Conservation (phyloP, 352 stramenopile genomes). For the Pythium aquatile region DNA sequence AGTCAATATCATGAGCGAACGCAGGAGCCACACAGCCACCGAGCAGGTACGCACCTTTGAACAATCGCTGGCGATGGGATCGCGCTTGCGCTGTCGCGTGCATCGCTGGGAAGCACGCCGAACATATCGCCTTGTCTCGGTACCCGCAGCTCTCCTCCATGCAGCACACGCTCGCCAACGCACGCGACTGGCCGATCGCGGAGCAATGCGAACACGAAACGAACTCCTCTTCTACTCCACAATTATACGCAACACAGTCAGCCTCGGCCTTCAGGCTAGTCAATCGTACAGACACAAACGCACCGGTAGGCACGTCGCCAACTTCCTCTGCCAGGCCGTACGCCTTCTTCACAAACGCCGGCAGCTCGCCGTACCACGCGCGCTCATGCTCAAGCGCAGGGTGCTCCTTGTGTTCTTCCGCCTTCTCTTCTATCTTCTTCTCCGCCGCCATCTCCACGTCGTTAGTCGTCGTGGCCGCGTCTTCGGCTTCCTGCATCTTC, state of each 20-base stretch:
- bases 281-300: neutral
- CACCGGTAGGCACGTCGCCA: neutral
- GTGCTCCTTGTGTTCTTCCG: neutral
- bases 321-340: slow-evolving; percentile 3
- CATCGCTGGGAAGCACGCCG: slow-evolving; percentile 11
- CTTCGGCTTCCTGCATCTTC: neutral
- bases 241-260: neutral
- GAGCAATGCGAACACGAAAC: slow-evolving; percentile 2
- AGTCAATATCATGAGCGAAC: too few relatives aligned
- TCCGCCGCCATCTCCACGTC: neutral
- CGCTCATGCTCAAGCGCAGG: slow-evolving; percentile 11
- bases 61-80: slow-evolving; percentile 12
- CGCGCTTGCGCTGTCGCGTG: neutral
- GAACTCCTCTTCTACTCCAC: neutral
- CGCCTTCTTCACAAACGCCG: slow-evolving; percentile 9
- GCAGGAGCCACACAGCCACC: neutral
- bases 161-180: slow-evolving; percentile 21
- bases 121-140: slow-evolving; percentile 5
- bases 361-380: slow-evolving; percentile 14
- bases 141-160: slow-evolving; percentile 12
- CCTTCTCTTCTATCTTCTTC: neutral
- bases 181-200: neutral
- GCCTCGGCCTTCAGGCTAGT: neutral
- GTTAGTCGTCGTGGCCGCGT: neutral
- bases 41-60: slow-evolving; percentile 17